Conservation (phyloP, 257 asterid genomes). For the Ligustrum vulgare region DNA sequence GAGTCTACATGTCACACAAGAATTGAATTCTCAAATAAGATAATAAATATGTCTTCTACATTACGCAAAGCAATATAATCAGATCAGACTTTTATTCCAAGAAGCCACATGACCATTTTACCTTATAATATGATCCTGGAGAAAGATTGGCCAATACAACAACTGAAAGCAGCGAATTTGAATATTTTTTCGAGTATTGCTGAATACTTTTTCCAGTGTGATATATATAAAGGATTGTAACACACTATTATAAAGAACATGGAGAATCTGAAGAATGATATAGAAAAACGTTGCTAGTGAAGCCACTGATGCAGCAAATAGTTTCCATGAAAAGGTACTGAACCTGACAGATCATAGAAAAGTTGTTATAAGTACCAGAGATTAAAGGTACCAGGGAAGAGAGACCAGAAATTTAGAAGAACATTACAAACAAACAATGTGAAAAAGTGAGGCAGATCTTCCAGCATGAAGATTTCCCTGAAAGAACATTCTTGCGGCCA, state of each 20-base stretch:
- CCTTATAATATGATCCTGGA: constrained; percentile 72
- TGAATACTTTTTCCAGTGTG: constrained; percentile 44
- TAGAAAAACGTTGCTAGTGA: constrained; percentile 62
- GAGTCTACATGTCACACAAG: neutral
- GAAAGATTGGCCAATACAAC: constrained; percentile 83
- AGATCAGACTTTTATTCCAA: constrained; percentile 13
- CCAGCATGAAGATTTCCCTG: constrained; percentile 36
- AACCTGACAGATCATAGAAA: constrained; percentile 55
- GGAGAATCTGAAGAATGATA: constrained; percentile 59
- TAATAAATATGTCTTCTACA: neutral
- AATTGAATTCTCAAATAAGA: neutral
- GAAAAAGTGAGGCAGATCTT: constrained; percentile 28
- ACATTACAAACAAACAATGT: constrained; percentile 50
- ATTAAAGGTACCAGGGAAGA: constrained; percentile 15
- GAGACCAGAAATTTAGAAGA: constrained; percentile 17
- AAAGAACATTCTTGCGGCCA: constrained; percentile 57
- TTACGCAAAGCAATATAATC: constrained; percentile 6
- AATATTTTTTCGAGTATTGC: constrained; percentile 56
- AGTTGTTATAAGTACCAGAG: constrained; percentile 25
- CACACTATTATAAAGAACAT: constrained; percentile 42
- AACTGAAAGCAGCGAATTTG: constrained; percentile 72
- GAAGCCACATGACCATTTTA: constrained; percentile 27
- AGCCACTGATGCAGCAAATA: constrained; percentile 58
- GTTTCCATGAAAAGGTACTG: constrained; percentile 52
- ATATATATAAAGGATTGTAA: constrained; percentile 36